Conservation (phyloP, 176 grass and related monocot species). For the Echinochloa phyllopogon region DNA sequence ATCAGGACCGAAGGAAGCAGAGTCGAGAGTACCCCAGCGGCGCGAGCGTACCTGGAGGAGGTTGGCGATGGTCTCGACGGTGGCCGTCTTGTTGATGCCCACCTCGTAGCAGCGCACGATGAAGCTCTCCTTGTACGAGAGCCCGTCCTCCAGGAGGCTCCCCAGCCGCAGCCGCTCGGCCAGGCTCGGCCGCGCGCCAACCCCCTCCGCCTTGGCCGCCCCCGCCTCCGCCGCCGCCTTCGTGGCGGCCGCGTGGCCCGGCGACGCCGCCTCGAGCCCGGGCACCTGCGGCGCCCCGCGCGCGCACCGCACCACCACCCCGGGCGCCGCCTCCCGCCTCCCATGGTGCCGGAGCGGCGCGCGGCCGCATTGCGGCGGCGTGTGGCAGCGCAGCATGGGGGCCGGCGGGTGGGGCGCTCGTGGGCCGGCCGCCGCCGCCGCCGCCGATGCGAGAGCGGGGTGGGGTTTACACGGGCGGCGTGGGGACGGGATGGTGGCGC, state of each 20-base stretch:
- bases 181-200: slow-evolving; percentile 34
- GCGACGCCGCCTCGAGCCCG: slow-evolving; percentile 38
- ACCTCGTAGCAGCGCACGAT: slow-evolving; percentile 91
- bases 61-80: slow-evolving; percentile 94
- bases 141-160: slow-evolving; percentile 81
- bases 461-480: slow-evolving; percentile 17
- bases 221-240: neutral
- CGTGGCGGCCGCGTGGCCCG: slow-evolving; percentile 3
- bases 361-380: slow-evolving; percentile 54
- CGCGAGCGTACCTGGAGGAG: slow-evolving; percentile 71
- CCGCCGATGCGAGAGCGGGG: slow-evolving; percentile 38
- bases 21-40: neutral
- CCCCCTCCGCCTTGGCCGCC: neutral
- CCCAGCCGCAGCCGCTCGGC: slow-evolving; percentile 82
- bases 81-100: slow-evolving; percentile 95
- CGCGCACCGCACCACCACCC: slow-evolving; percentile 35
- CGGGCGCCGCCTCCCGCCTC: neutral
- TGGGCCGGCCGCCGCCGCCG: slow-evolving; percentile 11
- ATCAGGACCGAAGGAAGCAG: neutral
- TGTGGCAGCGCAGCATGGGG: slow-evolving; percentile 62
- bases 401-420: neutral
- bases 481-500: neutral
- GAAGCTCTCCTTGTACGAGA: slow-evolving; percentile 96
- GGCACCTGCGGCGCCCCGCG: slow-evolving; percentile 21
- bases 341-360: slow-evolving; percentile 33